Evolutionary conservation across 768 basidiomycete species (phyloP).

Genomic region (Mycena venus): DNA sequence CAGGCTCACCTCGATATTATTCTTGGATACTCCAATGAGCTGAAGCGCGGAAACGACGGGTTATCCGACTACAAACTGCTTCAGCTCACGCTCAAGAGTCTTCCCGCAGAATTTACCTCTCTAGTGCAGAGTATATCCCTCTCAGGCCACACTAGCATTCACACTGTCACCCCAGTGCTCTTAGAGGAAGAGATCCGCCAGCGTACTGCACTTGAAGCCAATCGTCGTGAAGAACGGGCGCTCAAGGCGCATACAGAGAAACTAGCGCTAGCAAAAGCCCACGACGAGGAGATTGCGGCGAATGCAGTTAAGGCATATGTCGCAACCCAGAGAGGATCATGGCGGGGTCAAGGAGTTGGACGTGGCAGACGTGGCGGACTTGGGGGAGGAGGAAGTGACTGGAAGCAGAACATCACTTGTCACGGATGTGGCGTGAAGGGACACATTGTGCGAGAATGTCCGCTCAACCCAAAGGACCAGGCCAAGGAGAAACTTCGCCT

Average conservation of each 20-base stretch:
- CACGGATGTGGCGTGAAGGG: not conserved
- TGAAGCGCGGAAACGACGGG: no score
- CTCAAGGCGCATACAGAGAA: not conserved
- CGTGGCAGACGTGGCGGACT: constrained; percentile 31
- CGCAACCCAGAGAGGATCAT: not conserved
- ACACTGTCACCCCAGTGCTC: not conserved
- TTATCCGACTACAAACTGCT: no score
- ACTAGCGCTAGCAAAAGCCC: not conserved
- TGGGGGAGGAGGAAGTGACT: constrained; percentile 39
- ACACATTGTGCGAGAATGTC: not conserved
- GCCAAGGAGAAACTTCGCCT: not conserved
- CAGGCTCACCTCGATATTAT: no score
- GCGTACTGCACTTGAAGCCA: no score
- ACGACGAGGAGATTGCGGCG: not conserved
- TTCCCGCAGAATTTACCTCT: no score
- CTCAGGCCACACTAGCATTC: not conserved
- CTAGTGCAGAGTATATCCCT: not conserved
- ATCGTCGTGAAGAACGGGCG: not conserved
- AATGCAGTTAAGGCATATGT: not conserved
- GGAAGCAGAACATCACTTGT: not conserved
- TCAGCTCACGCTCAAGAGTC: no score
- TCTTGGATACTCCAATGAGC: no score
- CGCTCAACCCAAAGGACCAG: not conserved
- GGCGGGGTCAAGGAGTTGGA: no score
- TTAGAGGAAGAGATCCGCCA: no score